A percentile compares a stretch with the other conserved stretches of the same genome.
Evolutionary conservation across 2,329 filamentous ascomycete species (phyloP).

Genomic region (Trichothecium sympodiale): DNA sequence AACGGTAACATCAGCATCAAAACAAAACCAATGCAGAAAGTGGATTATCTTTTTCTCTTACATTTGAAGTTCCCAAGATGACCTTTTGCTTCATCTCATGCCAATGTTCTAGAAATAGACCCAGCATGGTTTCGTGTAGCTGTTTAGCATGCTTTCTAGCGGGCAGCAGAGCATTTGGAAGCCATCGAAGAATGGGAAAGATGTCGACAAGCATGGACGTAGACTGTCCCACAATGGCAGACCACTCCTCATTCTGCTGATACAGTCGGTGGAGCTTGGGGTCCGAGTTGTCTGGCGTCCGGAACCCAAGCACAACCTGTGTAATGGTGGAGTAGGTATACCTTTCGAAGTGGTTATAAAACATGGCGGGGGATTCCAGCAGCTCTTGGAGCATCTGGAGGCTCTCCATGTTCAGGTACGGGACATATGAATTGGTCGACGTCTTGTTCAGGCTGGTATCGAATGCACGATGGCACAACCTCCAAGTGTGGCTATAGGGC

Average conservation of each 20-base stretch:
- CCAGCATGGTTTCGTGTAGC: conserved; percentile 14
- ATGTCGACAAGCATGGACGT: conserved; percentile 33
- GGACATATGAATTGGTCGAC: conserved; percentile 27
- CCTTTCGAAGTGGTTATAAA: conserved; percentile 32
- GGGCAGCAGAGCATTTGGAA: conserved; percentile 6
- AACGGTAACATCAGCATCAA: neutral
- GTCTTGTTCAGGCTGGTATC: conserved; percentile 27
- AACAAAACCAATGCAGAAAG: neutral
- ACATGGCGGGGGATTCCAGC: conserved; percentile 22
- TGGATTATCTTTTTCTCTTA: neutral
- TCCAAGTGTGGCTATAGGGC: too few species aligned
- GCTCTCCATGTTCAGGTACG: conserved; percentile 27
- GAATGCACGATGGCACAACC: too few species aligned
- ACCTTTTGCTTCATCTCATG: conserved; percentile 8
- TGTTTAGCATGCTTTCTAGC: conserved; percentile 19
- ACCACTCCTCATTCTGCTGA: neutral
- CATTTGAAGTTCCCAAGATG: conserved; percentile 7
- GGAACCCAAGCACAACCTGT: conserved; percentile 38
- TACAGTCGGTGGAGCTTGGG: conserved; percentile 29
- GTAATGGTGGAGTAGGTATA: conserved; percentile 39
- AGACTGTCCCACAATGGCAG: neutral
- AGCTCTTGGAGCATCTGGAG: conserved; percentile 31
- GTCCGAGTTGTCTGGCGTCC: conserved; percentile 28
- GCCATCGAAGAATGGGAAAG: conserved; percentile 25
- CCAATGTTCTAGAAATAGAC: conserved; percentile 8